Conservation (phyloP, 139 green algal genomes). For the Raphidocelis subcapitata region DNA sequence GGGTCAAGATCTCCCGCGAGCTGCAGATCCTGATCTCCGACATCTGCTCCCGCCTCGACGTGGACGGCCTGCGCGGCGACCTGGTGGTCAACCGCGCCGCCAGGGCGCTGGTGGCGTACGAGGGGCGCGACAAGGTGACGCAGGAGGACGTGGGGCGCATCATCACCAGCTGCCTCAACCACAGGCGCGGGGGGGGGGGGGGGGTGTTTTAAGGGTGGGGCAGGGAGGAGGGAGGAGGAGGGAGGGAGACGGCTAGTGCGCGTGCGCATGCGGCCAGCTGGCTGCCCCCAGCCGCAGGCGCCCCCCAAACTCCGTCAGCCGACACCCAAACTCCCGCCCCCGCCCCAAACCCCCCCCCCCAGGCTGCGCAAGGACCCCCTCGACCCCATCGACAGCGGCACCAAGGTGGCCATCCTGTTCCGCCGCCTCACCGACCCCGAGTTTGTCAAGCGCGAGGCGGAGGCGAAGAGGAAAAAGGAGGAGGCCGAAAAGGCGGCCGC, state of each 20-base stretch:
- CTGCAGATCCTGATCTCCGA: conserved; percentile 83
- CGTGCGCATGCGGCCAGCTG: no score
- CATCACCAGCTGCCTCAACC: conserved; percentile 79
- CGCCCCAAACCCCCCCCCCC: no score
- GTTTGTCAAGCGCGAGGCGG: conserved; percentile 43
- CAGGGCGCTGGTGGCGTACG: conserved; percentile 77
- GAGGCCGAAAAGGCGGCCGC: conserved; percentile 42
- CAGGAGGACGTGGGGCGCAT: conserved; percentile 76
- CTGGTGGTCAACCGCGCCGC: conserved; percentile 84
- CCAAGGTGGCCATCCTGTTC: conserved; percentile 81
- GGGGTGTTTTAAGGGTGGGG: not conserved
- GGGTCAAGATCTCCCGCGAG: conserved; percentile 42
- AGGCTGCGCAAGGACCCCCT: conserved; percentile 91
- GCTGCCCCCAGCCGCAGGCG: no score
- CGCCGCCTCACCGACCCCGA: conserved; percentile 66
- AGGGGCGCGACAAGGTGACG: conserved; percentile 67
- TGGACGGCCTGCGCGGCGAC: conserved; percentile 93
- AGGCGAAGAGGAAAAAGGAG: conserved; percentile 37
- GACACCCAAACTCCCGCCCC: no score
- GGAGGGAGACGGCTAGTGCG: no score
- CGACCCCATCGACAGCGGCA: conserved; percentile 86
- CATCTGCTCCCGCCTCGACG: conserved; percentile 84
- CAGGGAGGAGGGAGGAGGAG: not conserved
- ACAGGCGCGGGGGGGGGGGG: conserved; percentile 49
- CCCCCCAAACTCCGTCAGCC: no score